These are phyloP conservation scores for Choiromyces venosus DNA, from an alignment of 495 filamentous ascomycete genomes.

Conservation along the genomic window DNA sequence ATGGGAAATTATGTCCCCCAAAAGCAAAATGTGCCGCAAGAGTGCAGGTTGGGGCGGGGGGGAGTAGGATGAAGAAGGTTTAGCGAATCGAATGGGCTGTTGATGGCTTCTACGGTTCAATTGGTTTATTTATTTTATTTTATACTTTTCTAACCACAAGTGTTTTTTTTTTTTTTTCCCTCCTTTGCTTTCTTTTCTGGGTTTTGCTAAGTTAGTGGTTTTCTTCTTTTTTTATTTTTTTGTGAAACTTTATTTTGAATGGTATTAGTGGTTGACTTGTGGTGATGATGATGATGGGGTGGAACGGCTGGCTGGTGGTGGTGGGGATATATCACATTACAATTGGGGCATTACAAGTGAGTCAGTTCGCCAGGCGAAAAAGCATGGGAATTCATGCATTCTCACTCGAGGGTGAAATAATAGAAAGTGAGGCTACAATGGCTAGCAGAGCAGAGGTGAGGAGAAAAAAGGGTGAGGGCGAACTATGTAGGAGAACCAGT, in stretches of 20 bases:
- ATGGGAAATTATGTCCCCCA: slow-evolving; percentile 3
- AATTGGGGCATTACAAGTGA: background rate
- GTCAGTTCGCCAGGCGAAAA: background rate
- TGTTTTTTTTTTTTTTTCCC: background rate
- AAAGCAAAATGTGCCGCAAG: slow-evolving; percentile 4
- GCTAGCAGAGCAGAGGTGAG: background rate
- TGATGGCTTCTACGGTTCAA: background rate
- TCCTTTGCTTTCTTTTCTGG: background rate
- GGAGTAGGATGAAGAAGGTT: background rate
- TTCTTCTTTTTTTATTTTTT: background rate
- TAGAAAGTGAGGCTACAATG: background rate
- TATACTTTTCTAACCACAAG: background rate
- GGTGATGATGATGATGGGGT: background rate
- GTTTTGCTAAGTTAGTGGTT: background rate
- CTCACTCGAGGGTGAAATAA: background rate
- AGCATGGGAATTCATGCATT: background rate
- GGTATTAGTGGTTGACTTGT: background rate
- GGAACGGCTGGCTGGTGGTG: background rate
- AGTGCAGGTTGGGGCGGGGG: background rate
- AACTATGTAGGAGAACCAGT: background rate
- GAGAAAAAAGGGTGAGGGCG: background rate
- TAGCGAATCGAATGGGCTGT: background rate
- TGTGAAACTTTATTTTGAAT: background rate
- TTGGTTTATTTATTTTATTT: background rate
- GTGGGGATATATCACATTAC: slow-evolving; percentile 2